A percentile compares a stretch with the other conserved stretches of the same genome.
Evolutionary conservation across 2,329 filamentous ascomycete species (phyloP).

Genomic region (Ophiostoma himal-ulmi): DNA sequence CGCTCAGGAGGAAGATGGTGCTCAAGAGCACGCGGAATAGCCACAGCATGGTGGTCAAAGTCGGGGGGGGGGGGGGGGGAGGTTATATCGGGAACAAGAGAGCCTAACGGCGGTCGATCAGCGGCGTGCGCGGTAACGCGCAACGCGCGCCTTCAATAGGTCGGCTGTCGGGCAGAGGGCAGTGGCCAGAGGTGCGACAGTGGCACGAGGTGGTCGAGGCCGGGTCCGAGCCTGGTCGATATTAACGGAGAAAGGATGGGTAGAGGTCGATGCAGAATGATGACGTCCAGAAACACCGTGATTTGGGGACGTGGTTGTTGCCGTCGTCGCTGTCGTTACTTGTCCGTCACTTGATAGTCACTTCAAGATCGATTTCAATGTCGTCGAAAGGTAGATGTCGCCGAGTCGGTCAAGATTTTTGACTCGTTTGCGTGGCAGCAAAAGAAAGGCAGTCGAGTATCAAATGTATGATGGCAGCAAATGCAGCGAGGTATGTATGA

Average conservation of each 20-base stretch:
- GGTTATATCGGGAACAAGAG: neutral
- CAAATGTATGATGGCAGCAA: neutral
- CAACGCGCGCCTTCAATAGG: slow-evolving; percentile 18
- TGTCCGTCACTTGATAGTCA: too few species aligned
- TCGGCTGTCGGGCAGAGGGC: neutral
- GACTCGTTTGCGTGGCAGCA: neutral
- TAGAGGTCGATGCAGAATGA: neutral
- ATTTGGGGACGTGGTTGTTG: neutral
- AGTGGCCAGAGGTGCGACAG: neutral
- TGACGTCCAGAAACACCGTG: neutral
- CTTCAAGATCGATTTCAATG: neutral
- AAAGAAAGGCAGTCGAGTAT: neutral
- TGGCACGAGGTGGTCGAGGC: neutral
- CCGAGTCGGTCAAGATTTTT: neutral
- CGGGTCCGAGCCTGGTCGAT: neutral
- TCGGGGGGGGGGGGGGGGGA: neutral
- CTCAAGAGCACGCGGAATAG: slow-evolving; percentile 74
- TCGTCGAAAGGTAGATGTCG: neutral
- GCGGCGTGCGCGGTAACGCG: slow-evolving; percentile 21
- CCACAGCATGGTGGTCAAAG: slow-evolving; percentile 61
- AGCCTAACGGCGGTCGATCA: slow-evolving; percentile 4
- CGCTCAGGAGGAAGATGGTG: slow-evolving; percentile 79
- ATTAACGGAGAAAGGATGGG: neutral
- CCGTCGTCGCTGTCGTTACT: neutral
- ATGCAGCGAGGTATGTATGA: neutral